A percentile compares a stretch with the other conserved stretches of the same genome.
These are phyloP conservation scores for Xylaria sp. DNA, from an alignment of 2,329 filamentous ascomycete species.

Conservation along the genomic window DNA sequence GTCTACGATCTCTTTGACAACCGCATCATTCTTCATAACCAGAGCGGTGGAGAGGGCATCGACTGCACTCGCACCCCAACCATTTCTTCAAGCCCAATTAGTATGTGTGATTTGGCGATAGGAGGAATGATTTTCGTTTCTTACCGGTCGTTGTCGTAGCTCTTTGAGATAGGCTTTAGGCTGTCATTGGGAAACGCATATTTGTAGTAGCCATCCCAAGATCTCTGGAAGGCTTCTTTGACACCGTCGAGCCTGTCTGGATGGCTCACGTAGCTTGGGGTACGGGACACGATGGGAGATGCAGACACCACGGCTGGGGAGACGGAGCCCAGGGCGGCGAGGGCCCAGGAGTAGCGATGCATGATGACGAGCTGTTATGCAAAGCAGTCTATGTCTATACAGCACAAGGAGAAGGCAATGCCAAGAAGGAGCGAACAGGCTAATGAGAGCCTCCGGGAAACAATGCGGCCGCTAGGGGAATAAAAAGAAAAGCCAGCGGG, in stretches of 20 bases:
- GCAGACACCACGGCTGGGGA: conserved; percentile 42
- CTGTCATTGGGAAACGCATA: conserved; percentile 84
- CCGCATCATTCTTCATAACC: conserved; percentile 75
- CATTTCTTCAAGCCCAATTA: conserved; percentile 67
- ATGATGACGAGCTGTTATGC: conserved; percentile 40
- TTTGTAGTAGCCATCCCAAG: conserved; percentile 78
- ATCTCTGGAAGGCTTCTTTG: conserved; percentile 74
- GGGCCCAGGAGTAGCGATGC: conserved; percentile 41
- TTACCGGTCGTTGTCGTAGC: conserved; percentile 75
- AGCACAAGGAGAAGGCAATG: conserved; percentile 23
- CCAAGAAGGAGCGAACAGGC: conserved; percentile 37
- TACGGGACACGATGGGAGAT: conserved; percentile 26
- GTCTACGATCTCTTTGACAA: conserved; percentile 76
- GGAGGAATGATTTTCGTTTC: conserved; percentile 32
- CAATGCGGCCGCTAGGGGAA: conserved; percentile 32
- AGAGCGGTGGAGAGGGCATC: conserved; percentile 84
- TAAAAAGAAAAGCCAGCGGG: conserved; percentile 27
- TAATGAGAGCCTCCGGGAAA: conserved; percentile 18
- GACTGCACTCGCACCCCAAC: conserved; percentile 85
- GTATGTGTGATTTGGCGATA: not conserved
- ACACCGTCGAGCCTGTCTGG: conserved; percentile 66
- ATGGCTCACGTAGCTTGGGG: conserved; percentile 49
- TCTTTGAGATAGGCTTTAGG: conserved; percentile 74
- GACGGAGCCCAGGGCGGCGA: conserved; percentile 41
- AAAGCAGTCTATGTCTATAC: conserved; percentile 25